A percentile compares a stretch with the other conserved stretches of the same genome.
Conservation (phyloP, 78 protist genomes). For the Acrasis kona region DNA sequence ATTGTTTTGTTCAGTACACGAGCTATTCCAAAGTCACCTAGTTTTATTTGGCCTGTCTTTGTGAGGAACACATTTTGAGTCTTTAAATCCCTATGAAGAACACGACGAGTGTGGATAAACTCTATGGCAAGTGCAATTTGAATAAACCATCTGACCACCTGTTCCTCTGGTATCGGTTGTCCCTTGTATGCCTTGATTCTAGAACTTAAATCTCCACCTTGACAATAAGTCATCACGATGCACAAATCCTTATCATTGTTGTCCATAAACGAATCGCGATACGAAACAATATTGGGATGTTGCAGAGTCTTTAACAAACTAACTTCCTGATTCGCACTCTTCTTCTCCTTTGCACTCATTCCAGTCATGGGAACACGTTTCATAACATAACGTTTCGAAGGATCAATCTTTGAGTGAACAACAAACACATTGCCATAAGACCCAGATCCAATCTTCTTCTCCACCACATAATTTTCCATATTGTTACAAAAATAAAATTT, state of each 20-base stretch:
- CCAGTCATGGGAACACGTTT: slow-evolving; percentile 62
- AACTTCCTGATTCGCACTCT: no score
- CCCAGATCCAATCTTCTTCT: no score
- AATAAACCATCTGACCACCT: no score
- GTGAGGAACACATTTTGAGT: slow-evolving; percentile 45
- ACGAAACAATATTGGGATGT: no score
- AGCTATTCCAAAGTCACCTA: slow-evolving; percentile 73
- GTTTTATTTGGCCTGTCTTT: background rate
- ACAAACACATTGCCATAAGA: no score
- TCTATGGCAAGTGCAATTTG: no score
- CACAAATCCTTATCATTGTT: slow-evolving; percentile 42
- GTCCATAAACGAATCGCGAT: slow-evolving; percentile 49
- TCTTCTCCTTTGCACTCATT: slow-evolving; percentile 13
- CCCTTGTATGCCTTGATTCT: background rate
- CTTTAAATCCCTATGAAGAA: slow-evolving; percentile 61
- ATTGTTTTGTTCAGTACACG: slow-evolving; percentile 42
- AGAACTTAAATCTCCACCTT: slow-evolving; percentile 34
- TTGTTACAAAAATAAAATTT: no score
- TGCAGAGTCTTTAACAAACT: no score
- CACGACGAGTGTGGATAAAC: slow-evolving; percentile 43
- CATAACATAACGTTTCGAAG: slow-evolving; percentile 36
- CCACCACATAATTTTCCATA: no score
- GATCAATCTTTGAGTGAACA: no score
- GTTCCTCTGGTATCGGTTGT: background rate
- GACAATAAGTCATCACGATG: slow-evolving; percentile 86